These are phyloP conservation scores for Clausena lansium DNA, from an alignment of 345 rosid genomes.

Conservation along the genomic window DNA sequence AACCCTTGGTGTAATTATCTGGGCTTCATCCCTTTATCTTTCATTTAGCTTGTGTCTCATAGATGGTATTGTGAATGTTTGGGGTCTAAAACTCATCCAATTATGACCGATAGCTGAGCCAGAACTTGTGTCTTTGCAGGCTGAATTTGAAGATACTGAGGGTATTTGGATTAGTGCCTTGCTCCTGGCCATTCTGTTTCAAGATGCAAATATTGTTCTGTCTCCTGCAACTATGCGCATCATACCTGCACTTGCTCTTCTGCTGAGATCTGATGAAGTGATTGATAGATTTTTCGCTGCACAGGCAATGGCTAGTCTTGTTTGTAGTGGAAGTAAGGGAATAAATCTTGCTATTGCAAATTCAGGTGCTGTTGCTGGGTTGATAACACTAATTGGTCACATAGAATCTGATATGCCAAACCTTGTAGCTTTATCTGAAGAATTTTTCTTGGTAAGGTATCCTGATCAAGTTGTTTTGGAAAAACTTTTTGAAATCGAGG, in stretches of 20 bases:
- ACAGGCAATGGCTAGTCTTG: slow-evolving; percentile 86
- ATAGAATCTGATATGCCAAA: slow-evolving; percentile 53
- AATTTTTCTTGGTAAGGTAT: slow-evolving; percentile 51
- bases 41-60: background rate
- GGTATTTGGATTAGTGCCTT: slow-evolving; percentile 79
- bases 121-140: slow-evolving; percentile 34
- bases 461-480: slow-evolving; percentile 73
- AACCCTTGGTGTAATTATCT: background rate
- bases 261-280: slow-evolving; percentile 75
- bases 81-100: background rate
- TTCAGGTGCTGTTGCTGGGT: slow-evolving; percentile 80
- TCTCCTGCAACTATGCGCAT: slow-evolving; percentile 62
- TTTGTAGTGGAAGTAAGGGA: slow-evolving; percentile 61
- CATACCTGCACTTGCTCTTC: slow-evolving; percentile 68
- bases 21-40: background rate
- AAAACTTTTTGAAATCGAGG: slow-evolving; percentile 73
- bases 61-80: background rate
- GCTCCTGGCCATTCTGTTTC: slow-evolving; percentile 77
- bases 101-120: slow-evolving; percentile 14
- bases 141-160: slow-evolving; percentile 62
- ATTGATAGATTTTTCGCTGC: slow-evolving; percentile 78
- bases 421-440: slow-evolving; percentile 58
- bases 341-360: slow-evolving; percentile 67
- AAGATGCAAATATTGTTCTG: slow-evolving; percentile 52
- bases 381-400: slow-evolving; percentile 69